Evolutionary conservation across 106 monocot genomes (phyloP).

Genomic region (Platanthera guangdongensis): DNA sequence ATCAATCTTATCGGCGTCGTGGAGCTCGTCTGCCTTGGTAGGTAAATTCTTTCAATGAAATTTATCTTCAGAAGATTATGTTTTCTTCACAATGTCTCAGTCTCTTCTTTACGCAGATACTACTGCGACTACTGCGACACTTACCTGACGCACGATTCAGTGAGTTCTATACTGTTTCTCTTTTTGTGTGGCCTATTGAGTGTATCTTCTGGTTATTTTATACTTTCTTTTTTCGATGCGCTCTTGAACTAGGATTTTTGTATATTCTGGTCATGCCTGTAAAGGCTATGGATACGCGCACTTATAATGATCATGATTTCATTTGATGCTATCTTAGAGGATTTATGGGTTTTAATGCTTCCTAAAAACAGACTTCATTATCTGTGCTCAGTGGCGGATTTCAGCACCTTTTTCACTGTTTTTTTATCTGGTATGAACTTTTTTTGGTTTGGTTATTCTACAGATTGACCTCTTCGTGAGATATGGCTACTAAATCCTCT

Average conservation of each 20-base stretch:
- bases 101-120: conserved; percentile 35
- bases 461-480: too few relatives aligned
- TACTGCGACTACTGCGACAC: conserved; percentile 96
- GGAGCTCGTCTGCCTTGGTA: conserved; percentile 4
- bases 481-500: too few relatives aligned
- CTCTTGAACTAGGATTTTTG: not conserved
- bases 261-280: not conserved
- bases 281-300: not conserved
- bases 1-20: too few relatives aligned
- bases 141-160: conserved; percentile 86
- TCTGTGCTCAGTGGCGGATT: too few relatives aligned
- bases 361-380: too few relatives aligned
- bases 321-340: too few relatives aligned
- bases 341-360: too few relatives aligned
- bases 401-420: too few relatives aligned
- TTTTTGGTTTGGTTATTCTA: too few relatives aligned
- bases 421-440: too few relatives aligned
- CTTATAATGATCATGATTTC: not conserved
- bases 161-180: conserved; percentile 3
- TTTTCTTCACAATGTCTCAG: not conserved
- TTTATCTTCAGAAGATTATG: not conserved
- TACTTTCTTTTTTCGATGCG: not conserved
- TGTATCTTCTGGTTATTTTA: too few relatives aligned
- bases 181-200: not conserved
- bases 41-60: not conserved